Evolutionary conservation across 1,284 basidiomycete species (phyloP).

Genomic region (Sparassis latifolia): DNA sequence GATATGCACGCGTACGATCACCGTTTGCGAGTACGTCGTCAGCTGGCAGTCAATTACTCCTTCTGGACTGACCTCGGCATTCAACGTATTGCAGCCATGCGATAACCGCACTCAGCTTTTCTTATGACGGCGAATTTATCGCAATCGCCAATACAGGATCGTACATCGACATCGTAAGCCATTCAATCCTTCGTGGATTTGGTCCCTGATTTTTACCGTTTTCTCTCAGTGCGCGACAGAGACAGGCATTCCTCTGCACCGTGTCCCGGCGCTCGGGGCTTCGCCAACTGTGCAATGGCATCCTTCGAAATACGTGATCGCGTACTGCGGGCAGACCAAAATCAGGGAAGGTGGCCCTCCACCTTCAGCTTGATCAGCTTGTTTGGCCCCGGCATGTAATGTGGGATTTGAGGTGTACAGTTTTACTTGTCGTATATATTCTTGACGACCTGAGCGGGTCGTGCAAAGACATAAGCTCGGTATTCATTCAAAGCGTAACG

Average conservation of each 20-base stretch:
- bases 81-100: conserved; percentile 41
- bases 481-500: not conserved
- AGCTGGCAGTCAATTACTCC: not conserved
- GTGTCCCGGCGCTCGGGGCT: conserved; percentile 57
- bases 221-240: conserved; percentile 61
- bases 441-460: not conserved
- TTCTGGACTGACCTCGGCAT: conserved; percentile 2
- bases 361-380: conserved; percentile 62
- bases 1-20: conserved; percentile 70
- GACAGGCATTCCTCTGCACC: conserved; percentile 61
- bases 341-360: conserved; percentile 52
- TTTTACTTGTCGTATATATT: not conserved
- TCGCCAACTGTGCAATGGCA: conserved; percentile 73
- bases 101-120: conserved; percentile 74
- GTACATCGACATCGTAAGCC: conserved; percentile 68
- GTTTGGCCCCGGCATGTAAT: conserved; percentile 51
- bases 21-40: conserved; percentile 64
- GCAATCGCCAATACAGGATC: conserved; percentile 65
- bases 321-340: conserved; percentile 71
- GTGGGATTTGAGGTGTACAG: not conserved
- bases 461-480: not conserved
- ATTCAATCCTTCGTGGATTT: not conserved
- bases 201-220: not conserved
- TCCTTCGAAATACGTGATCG: conserved; percentile 68
- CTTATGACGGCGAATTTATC: conserved; percentile 72